Base-by-base conservation (phyloP, 257 asterid genomes). In the Echium plantagineum region DNA sequence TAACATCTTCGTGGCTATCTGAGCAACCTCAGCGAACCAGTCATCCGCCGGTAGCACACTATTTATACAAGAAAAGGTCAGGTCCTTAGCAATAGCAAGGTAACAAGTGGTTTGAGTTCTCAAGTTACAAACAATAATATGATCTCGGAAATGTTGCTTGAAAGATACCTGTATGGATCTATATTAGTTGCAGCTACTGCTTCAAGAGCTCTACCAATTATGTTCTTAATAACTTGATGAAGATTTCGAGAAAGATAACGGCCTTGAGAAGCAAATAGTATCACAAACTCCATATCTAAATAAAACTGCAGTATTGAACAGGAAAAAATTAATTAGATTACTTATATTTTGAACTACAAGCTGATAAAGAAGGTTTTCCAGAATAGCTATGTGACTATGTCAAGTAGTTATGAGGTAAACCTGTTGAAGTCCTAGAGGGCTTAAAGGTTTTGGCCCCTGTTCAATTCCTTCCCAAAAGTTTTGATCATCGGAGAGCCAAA, bases 211-310 rank as follows among this genome's bases (percentile, higher is more conserved):
- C 90, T 77, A 30, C 80, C 82, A 21, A 88, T 88, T 31, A 91
- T 77, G 76, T 82, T 91, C 74, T 91, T 88, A 70, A 91, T 91
- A 71, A 91, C 97, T 77, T 84, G 95, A 59, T 82, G 94, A 71
- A 91, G 77, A 65, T 88, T 91, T 32, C 96, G 78, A 6, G 98
- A 91, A 48, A 91, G 69, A 66, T 91, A 91, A 5, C 90, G 89
- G 22, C 96, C 96, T 85, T 88, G 94, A 20, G 98, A 91, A 47
- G 97, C 66, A 63, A 91, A 85, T 21, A 91, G 96, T 66, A 88
- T 91, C 64, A 85, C 94, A 69, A 91, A 91, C 76, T 88, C 97
- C 98, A 91, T 91, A 72, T 91, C 98, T 80, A 91, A 69, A 74
- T 88, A 91, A 66, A 91, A 91, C 97, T 88, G 82, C 83, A 69